Evolutionary conservation across 2,329 filamentous ascomycete species (phyloP).

Genomic region (Colletotrichum ledebouriae): DNA sequence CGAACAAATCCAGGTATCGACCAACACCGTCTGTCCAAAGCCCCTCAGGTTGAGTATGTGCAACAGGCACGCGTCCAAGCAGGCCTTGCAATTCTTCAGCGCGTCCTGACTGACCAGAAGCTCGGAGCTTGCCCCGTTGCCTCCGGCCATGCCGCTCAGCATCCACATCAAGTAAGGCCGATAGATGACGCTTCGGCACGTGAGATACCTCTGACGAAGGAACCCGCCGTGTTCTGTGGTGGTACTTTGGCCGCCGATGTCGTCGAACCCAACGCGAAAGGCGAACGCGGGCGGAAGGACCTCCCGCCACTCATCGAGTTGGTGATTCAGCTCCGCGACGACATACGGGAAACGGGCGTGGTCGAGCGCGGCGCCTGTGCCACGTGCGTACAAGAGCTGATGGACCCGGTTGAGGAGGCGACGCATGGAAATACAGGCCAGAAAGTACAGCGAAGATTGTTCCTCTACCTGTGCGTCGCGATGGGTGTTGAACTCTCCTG

Average conservation of each 20-base stretch:
- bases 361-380: constrained; percentile 60
- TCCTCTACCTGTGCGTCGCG: constrained; percentile 55
- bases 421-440: constrained; percentile 66
- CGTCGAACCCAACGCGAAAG: constrained; percentile 53
- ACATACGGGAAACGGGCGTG: constrained; percentile 60
- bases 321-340: constrained; percentile 62
- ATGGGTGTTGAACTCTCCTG: constrained; percentile 62
- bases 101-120: constrained; percentile 51
- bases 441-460: constrained; percentile 64
- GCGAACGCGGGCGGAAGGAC: constrained; percentile 58
- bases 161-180: constrained; percentile 65
- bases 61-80: constrained; percentile 61
- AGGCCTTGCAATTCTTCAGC: constrained; percentile 58
- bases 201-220: constrained; percentile 64
- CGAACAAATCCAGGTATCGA: constrained; percentile 69
- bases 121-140: constrained; percentile 45
- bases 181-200: constrained; percentile 66
- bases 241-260: constrained; percentile 43
- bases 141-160: constrained; percentile 54
- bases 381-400: constrained; percentile 62
- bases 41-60: constrained; percentile 63
- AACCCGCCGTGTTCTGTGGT: constrained; percentile 61
- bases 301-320: constrained; percentile 63
- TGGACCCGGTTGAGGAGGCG: constrained; percentile 63
- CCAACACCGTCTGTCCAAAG: constrained; percentile 63